These are phyloP conservation scores for Chalciporus sphaerocephalus DNA, from an alignment of 768 basidiomycete genomes.

Conservation along the genomic window DNA sequence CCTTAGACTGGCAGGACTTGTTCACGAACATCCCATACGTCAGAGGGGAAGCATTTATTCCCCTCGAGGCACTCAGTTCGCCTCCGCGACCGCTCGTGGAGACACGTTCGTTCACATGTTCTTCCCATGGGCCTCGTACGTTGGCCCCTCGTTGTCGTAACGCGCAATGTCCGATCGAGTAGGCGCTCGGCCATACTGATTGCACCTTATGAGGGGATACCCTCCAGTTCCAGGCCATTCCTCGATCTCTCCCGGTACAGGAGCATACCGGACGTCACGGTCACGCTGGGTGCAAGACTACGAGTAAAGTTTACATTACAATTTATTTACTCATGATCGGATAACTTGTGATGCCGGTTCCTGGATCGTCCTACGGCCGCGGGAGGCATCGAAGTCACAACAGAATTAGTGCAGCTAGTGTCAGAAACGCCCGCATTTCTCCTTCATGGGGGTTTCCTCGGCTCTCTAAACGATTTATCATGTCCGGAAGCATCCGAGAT, in stretches of 20 bases:
- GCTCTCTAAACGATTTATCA: neutral
- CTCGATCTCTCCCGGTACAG: neutral
- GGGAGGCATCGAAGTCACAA: slow-evolving; percentile 18
- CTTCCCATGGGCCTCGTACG: neutral
- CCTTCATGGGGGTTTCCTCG: neutral
- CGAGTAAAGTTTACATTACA: slow-evolving; percentile 24
- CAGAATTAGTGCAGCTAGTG: slow-evolving; percentile 3
- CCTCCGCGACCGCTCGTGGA: neutral
- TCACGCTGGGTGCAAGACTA: slow-evolving; percentile 20
- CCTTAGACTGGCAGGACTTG: slow-evolving; percentile 4
- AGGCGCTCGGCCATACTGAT: too few species aligned
- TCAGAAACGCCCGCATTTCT: neutral
- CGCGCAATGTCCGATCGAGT: neutral
- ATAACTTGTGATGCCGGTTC: slow-evolving; percentile 16
- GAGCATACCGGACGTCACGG: slow-evolving; percentile 13
- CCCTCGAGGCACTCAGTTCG: neutral
- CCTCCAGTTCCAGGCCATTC: too few species aligned
- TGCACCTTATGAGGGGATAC: too few species aligned
- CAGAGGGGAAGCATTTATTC: neutral
- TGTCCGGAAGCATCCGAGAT: neutral
- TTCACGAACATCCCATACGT: neutral
- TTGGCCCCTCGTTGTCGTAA: neutral
- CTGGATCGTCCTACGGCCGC: slow-evolving; percentile 33
- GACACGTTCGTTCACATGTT: neutral
- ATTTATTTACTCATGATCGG: slow-evolving; percentile 19